A percentile compares a stretch with the other conserved stretches of the same genome.
Evolutionary conservation across 257 asterid genomes (phyloP).

Genomic region (Henckelia pumila): DNA sequence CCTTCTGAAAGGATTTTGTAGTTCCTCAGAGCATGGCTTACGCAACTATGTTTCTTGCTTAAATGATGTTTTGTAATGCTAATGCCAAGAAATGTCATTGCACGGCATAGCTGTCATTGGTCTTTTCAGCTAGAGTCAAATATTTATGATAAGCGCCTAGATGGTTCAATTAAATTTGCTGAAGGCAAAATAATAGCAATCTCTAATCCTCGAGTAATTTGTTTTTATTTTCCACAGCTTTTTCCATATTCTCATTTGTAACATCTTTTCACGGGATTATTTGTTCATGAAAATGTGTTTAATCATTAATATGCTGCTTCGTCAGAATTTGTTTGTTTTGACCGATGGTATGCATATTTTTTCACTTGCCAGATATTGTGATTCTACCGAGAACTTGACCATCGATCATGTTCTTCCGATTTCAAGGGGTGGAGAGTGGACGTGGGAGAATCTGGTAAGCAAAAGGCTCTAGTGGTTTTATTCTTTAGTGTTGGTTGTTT

Average conservation of each 20-base stretch:
- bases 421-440: constrained; percentile 90
- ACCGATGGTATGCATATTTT: background rate
- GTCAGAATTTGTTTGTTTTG: background rate
- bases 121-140: no score
- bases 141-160: no score
- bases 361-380: constrained; percentile 60
- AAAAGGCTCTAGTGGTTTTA: background rate
- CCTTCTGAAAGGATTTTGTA: background rate
- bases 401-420: constrained; percentile 81
- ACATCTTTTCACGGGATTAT: background rate
- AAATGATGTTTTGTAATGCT: background rate
- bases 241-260: background rate
- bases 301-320: background rate
- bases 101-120: no score
- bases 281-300: background rate
- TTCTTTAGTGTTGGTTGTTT: background rate
- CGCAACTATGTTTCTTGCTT: background rate
- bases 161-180: background rate
- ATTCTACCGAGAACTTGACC: constrained; percentile 67
- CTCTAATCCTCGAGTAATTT: background rate
- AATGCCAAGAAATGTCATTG: no score
- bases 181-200: background rate
- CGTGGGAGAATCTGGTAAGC: constrained; percentile 91
- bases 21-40: background rate
- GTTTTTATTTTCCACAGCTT: background rate